Conservation (phyloP, 352 stramenopile genomes). For the Phytophthora pinifolia region DNA sequence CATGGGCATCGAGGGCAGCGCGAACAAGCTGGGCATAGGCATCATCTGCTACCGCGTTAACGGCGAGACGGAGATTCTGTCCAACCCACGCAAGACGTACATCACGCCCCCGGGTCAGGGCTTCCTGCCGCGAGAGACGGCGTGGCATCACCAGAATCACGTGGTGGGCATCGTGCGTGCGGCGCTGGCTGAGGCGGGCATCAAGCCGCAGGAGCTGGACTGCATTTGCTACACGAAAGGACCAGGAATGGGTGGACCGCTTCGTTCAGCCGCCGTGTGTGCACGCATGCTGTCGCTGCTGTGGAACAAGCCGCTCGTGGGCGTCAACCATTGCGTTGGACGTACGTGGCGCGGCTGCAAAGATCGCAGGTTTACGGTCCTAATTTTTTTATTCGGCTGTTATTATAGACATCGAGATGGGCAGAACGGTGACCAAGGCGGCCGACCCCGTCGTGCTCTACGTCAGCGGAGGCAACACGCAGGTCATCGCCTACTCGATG, state of each 20-base stretch:
- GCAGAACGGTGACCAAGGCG: constrained; percentile 94
- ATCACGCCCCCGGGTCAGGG: constrained; percentile 96
- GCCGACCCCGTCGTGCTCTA: constrained; percentile 98
- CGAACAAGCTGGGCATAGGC: constrained; percentile 97
- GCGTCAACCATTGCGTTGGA: constrained; percentile 99
- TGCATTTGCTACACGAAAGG: constrained; percentile 96
- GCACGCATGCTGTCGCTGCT: constrained; percentile 94
- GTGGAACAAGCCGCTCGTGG: constrained; percentile 95
- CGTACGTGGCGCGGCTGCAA: constrained; percentile 48
- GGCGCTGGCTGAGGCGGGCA: constrained; percentile 92
- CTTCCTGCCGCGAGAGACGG: constrained; percentile 98
- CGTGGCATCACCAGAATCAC: constrained; percentile 98
- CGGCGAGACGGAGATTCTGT: constrained; percentile 92
- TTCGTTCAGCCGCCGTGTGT: constrained; percentile 95
- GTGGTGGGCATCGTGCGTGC: constrained; percentile 94
- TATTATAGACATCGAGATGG: constrained; percentile 98
- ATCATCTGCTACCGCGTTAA: constrained; percentile 75
- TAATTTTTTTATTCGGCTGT: constrained; percentile 3
- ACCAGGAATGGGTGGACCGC: constrained; percentile 98
- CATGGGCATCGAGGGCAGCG: constrained; percentile 98
- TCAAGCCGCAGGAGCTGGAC: constrained; percentile 87
- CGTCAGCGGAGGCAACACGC: constrained; percentile 99
- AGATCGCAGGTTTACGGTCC: neutral
- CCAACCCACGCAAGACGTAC: constrained; percentile 99
- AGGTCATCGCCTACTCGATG: constrained; percentile 93